Evolutionary conservation across 768 basidiomycete genomes (phyloP).

Genomic region (Termitomyces sp.): DNA sequence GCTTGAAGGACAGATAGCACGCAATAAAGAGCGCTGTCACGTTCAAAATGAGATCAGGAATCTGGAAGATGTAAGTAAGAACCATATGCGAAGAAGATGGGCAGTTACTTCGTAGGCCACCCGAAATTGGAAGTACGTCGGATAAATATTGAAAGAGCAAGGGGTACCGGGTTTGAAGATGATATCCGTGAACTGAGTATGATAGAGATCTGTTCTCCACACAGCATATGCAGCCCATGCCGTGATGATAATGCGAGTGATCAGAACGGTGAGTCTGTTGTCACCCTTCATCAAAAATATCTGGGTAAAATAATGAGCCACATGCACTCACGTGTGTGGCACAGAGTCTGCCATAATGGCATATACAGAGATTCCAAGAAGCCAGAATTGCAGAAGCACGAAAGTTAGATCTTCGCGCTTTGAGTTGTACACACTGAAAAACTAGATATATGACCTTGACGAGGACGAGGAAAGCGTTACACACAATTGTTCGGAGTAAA

Average conservation of each 20-base stretch:
- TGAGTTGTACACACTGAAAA: conserved; percentile 32
- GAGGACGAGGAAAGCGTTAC: conserved; percentile 7
- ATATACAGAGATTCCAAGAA: conserved; percentile 43
- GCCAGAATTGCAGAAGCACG: conserved; percentile 47
- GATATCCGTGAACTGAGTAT: conserved; percentile 28
- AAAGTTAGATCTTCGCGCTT: conserved; percentile 42
- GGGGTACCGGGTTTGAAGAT: conserved; percentile 34
- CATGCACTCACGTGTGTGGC: conserved; percentile 40
- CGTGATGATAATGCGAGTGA: conserved; percentile 39
- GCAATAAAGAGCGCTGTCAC: conserved; percentile 36
- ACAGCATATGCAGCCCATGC: conserved; percentile 47
- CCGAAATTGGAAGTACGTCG: conserved; percentile 35
- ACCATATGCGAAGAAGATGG: neutral
- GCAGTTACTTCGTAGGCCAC: conserved; percentile 34
- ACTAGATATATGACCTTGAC: neutral
- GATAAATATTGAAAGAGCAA: conserved; percentile 44
- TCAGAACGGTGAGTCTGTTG: conserved; percentile 26
- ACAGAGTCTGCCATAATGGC: conserved; percentile 46
- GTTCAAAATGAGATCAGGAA: conserved; percentile 43
- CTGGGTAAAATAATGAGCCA: neutral
- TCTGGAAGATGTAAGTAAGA: conserved; percentile 22
- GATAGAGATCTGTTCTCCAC: conserved; percentile 36
- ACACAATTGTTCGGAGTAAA: conserved; percentile 41
- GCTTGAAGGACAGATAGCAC: conserved; percentile 35
- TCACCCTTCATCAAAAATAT: neutral